Percentiles rank a stretch among this genome's conserved stretches.
phyloP scores from a whole-genome alignment of 2,329 filamentous ascomycete genomes.

The Madurella fahalii region DNA sequence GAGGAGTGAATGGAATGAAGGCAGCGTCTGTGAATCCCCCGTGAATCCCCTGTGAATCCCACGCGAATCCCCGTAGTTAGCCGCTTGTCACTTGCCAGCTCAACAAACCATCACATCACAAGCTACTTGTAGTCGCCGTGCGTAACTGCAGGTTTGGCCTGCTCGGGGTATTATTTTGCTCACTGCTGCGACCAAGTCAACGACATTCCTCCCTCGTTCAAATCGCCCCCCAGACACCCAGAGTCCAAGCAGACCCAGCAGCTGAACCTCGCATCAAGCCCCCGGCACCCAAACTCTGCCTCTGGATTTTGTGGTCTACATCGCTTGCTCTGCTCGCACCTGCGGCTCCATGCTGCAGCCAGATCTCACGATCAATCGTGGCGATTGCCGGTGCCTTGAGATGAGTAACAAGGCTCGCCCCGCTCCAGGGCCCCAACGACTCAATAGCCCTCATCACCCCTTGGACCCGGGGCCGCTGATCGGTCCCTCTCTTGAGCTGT shows the following conservation, averaged over 20 bases:
- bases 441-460: constrained; percentile 63
- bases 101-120: no score
- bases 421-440: constrained; percentile 69
- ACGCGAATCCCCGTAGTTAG: no score
- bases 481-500: constrained; percentile 46
- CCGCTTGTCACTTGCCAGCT: no score
- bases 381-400: constrained; percentile 66
- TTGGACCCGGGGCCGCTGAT: constrained; percentile 41
- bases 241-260: constrained; percentile 52
- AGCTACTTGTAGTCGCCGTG: no score
- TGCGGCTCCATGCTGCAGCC: constrained; percentile 61
- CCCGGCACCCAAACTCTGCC: constrained; percentile 61
- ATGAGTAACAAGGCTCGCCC: constrained; percentile 65
- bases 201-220: constrained; percentile 24
- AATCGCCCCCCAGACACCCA: constrained; percentile 58
- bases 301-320: constrained; percentile 52
- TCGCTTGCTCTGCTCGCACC: constrained; percentile 60
- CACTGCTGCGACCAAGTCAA: neutral
- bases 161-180: neutral
- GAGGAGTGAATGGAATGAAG: no score
- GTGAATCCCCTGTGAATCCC: no score
- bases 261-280: constrained; percentile 41
- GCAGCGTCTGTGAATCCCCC: no score
- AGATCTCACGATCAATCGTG: constrained; percentile 67
- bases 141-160: no score